Conservation (phyloP, 345 rosid species). For the Iberis pinnata region DNA sequence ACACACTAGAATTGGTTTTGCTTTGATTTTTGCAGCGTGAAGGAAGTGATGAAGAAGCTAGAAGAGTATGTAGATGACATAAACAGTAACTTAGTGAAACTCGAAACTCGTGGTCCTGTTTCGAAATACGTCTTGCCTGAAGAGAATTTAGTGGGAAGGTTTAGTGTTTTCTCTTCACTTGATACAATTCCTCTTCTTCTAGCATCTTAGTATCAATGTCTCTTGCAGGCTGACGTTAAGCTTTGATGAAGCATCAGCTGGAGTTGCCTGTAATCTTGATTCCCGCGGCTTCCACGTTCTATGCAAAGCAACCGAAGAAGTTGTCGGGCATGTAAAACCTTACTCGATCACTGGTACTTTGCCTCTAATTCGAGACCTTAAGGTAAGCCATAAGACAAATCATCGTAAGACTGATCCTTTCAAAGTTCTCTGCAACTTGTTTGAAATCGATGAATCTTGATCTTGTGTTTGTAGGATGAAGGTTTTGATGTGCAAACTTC, state of each 20-base stretch:
- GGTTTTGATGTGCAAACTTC: conserved; percentile 94
- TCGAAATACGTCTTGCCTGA: conserved; percentile 75
- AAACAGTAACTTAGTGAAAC: conserved; percentile 62
- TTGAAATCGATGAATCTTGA: not conserved
- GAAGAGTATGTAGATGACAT: conserved; percentile 79
- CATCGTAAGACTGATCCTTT: not conserved
- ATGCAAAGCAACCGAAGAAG: conserved; percentile 86
- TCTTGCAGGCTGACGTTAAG: conserved; percentile 53
- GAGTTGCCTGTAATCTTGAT: conserved; percentile 90
- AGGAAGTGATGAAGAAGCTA: conserved; percentile 62
- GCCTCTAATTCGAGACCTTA: conserved; percentile 83
- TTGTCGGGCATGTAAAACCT: conserved; percentile 84
- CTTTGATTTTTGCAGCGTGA: conserved; percentile 38
- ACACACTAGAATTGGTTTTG: not conserved
- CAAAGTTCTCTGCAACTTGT: not conserved
- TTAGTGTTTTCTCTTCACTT: not conserved
- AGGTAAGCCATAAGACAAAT: conserved; percentile 37
- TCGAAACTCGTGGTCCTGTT: conserved; percentile 73
- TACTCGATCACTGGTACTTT: conserved; percentile 91
- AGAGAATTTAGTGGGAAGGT: conserved; percentile 85
- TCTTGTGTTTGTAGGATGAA: conserved; percentile 53
- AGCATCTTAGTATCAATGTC: not conserved
- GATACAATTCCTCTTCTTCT: too few species aligned
- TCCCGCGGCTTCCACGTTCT: conserved; percentile 80
- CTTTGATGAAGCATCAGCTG: conserved; percentile 64